Base-by-base conservation (phyloP, 2,329 filamentous ascomycete genomes). In the Ophiosphaerella narmari region DNA sequence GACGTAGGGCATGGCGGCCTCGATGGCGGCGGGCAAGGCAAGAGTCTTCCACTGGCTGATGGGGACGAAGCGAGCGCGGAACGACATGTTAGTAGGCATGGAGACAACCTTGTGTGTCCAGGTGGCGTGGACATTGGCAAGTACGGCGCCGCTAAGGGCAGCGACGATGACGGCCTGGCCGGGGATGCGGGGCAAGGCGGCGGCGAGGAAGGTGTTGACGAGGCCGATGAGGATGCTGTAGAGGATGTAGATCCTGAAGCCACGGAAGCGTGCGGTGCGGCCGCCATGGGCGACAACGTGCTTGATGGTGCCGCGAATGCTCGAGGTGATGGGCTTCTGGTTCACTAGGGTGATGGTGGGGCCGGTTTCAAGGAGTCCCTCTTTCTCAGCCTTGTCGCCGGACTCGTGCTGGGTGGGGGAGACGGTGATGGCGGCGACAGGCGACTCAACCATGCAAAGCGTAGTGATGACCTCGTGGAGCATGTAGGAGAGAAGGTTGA, bases 101-200 rank as follows among this genome's bases (percentile, higher is more conserved):
- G 90, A 86, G 67, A 97, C 91, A 69, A 96, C 84, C 64, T 89
- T 86, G 69, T 96, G 91, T 3, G 91, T 89, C 91, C 91, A 96
- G 45, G 85, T 82, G 60, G 92, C 83, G 70, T 85, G 82, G 51
- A 93, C 73, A 65, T 88, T 88, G 33, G 87, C 82, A 29, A 89
- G 77, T 16, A 82, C 72, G 18, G 93, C 72, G 43, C 82, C 79
- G 23, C 84, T 78, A 36, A 88, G 49, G 42, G 87, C 79, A 45
- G 79, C 79, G 46, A 78, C 77, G 46, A 89, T 34, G 46, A 86
- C 58, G 43, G 77, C 66, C 48, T 77, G 71, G 50, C 80, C 74
- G 16, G 83, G 66, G 34, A 75, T 54, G 36, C 65, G n/a, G 43
- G 75, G 65, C 29, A 78, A 60, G 39, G 77, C 57, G 31, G 66